Evolutionary conservation across 2,329 filamentous ascomycete species (phyloP), one percentile per base, ranked within the genome.

Genomic region (Pseudomassariella vexata): DNA sequence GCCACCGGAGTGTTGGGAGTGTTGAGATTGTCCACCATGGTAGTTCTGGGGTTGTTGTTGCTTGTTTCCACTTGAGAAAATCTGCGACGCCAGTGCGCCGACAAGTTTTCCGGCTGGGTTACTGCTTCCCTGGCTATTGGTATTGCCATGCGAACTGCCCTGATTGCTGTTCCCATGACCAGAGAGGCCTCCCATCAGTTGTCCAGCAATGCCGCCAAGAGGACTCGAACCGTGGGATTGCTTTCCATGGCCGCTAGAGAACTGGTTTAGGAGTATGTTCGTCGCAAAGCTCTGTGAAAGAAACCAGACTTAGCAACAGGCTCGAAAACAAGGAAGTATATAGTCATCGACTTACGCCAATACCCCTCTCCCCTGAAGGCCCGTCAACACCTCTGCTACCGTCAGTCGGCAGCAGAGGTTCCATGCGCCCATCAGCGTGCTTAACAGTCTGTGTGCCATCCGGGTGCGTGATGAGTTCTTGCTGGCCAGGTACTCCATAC

Each of bases 391-490:
- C 70, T 46, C 72, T 62, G 35, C 63, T 63, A 21, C 63, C 67
- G 24, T 70, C 69, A 25, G 44, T 50, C 6, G 65, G 70, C 58
- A 72, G 56, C 38, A 72, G 66, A 15, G 76, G 75, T 53, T 80
- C 76, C 61, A 78, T 62, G 21, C 69, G 68, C 23, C 76, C 76
- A 49, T 81, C 76, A 10, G 73, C 59, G 48, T 78, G 66, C 44
- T 70, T 70, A 32, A 77, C 65, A 24, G 73, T 79, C 60, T 79
- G 74, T 36, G 65, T 70, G 28, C 76, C 76, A 55, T 81, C 76
- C 8, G 71, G 67, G 47, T 79, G 75, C 24, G 71, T 77, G 53
- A 79, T 78, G 43, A 78, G 60, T 53, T 76, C 63, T 32, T 62
- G 59, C 25, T 59, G 63, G 31, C 48, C 47, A 22, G 70, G 73